These are phyloP conservation scores for Paecilomyces sp. DNA, from an alignment of 2,329 filamentous ascomycete genomes.

Conservation along the genomic window DNA sequence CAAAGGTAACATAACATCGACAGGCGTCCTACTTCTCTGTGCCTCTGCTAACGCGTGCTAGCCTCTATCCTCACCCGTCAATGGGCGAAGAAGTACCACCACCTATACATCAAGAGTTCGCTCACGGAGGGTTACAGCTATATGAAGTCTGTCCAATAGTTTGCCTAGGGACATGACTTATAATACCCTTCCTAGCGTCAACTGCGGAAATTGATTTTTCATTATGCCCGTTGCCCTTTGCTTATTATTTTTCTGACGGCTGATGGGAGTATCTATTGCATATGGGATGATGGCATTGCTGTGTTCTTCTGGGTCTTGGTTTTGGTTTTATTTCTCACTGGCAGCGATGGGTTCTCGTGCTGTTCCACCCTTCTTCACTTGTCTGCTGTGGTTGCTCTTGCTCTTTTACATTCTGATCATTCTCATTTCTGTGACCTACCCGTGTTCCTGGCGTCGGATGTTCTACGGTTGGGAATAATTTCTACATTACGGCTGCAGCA, in stretches of 20 bases:
- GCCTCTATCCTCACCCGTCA: constrained; percentile 76
- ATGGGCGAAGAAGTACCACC: constrained; percentile 78
- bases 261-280: constrained; percentile 16
- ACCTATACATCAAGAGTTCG: constrained; percentile 29
- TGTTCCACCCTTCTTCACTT: constrained; percentile 9
- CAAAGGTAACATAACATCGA: constrained; percentile 62
- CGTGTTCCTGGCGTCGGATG: constrained; percentile 20
- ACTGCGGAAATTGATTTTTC: background rate
- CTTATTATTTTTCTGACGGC: constrained; percentile 2
- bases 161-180: constrained; percentile 3
- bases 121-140: constrained; percentile 23
- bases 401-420: constrained; percentile 11
- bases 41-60: constrained; percentile 14
- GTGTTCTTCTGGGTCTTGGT: constrained; percentile 2
- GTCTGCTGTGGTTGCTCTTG: constrained; percentile 23
- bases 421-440: constrained; percentile 12
- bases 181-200: background rate
- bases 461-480: constrained; percentile 15
- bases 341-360: background rate
- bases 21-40: too few relatives aligned
- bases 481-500: constrained; percentile 9
- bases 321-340: constrained; percentile 8
- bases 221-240: constrained; percentile 11
- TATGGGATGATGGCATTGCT: constrained; percentile 33
- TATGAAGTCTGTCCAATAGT: constrained; percentile 24